Conservation (phyloP, 257 asterid species). For the Pogostemon cablin region DNA sequence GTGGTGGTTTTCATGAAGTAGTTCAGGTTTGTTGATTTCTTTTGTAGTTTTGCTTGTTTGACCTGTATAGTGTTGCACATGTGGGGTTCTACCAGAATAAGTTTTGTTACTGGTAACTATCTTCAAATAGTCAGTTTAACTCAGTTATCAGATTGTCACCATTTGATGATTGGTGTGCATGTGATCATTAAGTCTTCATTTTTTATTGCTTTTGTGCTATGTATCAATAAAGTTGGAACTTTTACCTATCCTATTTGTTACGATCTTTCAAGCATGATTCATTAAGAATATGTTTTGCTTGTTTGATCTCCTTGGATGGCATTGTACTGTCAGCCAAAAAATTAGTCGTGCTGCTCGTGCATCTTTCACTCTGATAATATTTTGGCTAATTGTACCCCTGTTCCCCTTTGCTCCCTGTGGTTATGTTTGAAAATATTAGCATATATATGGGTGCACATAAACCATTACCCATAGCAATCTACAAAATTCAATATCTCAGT, state of each 20-base stretch:
- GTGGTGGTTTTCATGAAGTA: slow-evolving; percentile 2
- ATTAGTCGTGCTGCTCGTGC: too few species aligned
- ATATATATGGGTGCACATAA: too few species aligned
- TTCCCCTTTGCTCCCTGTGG: too few species aligned
- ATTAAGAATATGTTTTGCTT: too few species aligned
- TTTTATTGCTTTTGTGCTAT: background rate
- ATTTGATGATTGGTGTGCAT: background rate
- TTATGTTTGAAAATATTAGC: too few species aligned
- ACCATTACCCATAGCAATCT: too few species aligned
- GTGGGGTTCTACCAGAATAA: background rate
- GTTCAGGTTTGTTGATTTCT: background rate
- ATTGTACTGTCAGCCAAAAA: too few species aligned
- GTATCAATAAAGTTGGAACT: background rate
- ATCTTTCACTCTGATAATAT: too few species aligned
- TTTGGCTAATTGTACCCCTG: too few species aligned
- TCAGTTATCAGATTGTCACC: background rate
- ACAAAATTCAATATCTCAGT: too few species aligned
- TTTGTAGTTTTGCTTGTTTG: background rate
- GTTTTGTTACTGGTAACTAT: background rate
- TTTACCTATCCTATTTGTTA: background rate
- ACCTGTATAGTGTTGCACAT: background rate
- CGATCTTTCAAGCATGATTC: background rate
- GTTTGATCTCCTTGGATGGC: too few species aligned
- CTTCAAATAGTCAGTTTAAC: background rate
- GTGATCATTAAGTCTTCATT: background rate